Percentiles rank a stretch among this genome's conserved stretches.
phyloP scores from a whole-genome alignment of 306 rosid species.

The Trichosanthes truncata region DNA sequence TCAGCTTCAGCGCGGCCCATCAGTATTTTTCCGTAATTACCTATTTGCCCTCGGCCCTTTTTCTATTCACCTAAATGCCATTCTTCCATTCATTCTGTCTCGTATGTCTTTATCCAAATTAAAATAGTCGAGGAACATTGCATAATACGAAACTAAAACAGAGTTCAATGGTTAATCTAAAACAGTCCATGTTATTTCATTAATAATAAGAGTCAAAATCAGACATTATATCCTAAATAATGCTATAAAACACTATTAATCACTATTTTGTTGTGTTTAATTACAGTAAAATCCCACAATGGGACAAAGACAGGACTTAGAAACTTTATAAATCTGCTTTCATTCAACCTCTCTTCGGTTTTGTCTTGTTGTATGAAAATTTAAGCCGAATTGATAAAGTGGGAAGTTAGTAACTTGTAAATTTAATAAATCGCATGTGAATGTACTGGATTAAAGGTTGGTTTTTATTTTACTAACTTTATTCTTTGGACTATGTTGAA shows the following conservation, averaged over 20 bases:
- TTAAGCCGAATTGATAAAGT: background rate
- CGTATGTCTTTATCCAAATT: background rate
- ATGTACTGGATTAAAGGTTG: background rate
- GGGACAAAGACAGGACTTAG: background rate
- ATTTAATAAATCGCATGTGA: background rate
- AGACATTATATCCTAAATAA: background rate
- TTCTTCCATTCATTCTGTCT: background rate
- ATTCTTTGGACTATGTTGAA: background rate
- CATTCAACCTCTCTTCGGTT: background rate
- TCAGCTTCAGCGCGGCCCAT: conserved; percentile 2
- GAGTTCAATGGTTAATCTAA: too few relatives aligned
- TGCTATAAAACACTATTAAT: too few relatives aligned
- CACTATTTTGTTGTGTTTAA: background rate
- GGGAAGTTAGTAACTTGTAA: background rate
- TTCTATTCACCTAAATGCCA: background rate
- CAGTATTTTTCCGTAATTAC: background rate
- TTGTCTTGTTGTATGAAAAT: background rate
- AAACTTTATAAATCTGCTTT: too few relatives aligned
- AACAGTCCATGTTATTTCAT: background rate
- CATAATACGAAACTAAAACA: background rate
- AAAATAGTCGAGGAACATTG: background rate
- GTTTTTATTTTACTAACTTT: background rate
- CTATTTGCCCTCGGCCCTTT: background rate
- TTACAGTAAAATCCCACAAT: background rate
- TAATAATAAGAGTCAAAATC: background rate